These are phyloP conservation scores for Leptographium wingfieldii DNA, from an alignment of 2,329 filamentous ascomycete genomes.

Conservation along the genomic window DNA sequence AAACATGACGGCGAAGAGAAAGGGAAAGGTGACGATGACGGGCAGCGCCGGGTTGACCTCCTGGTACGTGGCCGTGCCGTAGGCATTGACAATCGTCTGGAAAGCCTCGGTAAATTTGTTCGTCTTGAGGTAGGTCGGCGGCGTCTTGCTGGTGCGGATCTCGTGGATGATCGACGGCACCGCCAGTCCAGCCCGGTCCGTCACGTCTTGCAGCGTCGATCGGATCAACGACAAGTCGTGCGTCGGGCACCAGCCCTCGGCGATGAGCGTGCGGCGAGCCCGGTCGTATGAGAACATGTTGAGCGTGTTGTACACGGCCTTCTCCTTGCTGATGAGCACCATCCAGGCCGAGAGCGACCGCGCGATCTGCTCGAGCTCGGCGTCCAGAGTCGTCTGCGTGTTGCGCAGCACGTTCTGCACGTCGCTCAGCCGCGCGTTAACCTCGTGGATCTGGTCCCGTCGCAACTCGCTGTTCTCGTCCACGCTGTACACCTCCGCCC, in stretches of 20 bases:
- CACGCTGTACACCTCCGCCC: conserved; percentile 89
- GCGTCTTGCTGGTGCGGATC: conserved; percentile 92
- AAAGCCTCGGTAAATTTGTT: conserved; percentile 98
- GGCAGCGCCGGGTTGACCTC: conserved; percentile 95
- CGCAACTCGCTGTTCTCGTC: conserved; percentile 95
- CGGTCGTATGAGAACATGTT: conserved; percentile 97
- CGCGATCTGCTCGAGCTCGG: conserved; percentile 85
- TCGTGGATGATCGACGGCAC: conserved; percentile 98
- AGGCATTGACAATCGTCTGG: conserved; percentile 97
- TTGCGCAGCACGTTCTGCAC: conserved; percentile 86
- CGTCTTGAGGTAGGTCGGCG: conserved; percentile 92
- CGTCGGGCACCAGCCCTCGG: conserved; percentile 93
- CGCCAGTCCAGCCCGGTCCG: conserved; percentile 88
- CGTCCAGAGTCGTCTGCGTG: conserved; percentile 87
- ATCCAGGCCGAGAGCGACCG: conserved; percentile 92
- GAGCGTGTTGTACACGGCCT: conserved; percentile 89
- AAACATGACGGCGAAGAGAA: conserved; percentile 99
- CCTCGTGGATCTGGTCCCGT: conserved; percentile 91
- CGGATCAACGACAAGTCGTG: conserved; percentile 83
- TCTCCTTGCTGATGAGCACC: conserved; percentile 96
- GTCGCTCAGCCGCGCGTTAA: conserved; percentile 85
- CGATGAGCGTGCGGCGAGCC: conserved; percentile 88
- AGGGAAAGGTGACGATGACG: conserved; percentile 96
- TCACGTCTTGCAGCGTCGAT: conserved; percentile 89
- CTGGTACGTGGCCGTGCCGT: conserved; percentile 92